Base-by-base conservation (phyloP, 176 grass and related monocot species). In the Typha latifolia region DNA sequence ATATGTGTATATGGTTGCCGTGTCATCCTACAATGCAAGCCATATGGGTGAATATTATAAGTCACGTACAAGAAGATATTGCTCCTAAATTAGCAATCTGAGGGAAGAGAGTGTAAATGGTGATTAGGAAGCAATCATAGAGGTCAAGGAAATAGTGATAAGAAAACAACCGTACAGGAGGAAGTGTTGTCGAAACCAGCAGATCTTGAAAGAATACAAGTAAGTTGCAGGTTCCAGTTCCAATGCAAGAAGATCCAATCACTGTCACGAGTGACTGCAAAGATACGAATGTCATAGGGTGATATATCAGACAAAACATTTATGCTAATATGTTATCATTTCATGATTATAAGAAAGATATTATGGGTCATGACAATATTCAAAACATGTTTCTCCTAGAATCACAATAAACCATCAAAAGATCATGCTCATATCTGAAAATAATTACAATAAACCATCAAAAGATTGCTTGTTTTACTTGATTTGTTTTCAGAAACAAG, bases 141-240 rank as follows among this genome's bases (percentile, higher is more conserved):
- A 49, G 16, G 43, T 69, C 43, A 74, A 71, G 32, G 50, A 53
- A 62, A 59, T 66, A 62, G 20, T 9, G 20, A 80, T 51, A 78
- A 53, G 14, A 81, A 79, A 47, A 79, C 59, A 78, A 48, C n/a
- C 80, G 57, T 93, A 99, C 94, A 32, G 86, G 86, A 49, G 89
- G 72, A 21, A 97, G 73, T 26, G 86, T 97, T 12, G 94, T 90
- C 27, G 94, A 89, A 26, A 97, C 94, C 75, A 97, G 74, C 12
- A 97, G 94, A 69, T 97, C 89, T 82, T 92, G 89, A 74, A 90
- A 97, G 68, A 97, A 74, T 88, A 97, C 34, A 51, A 97, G 64
- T 12, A 81, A 92, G 68, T 97, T 83, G 74, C 87, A 91, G 67
- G 29, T 63, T 49, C 47, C 23, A 12, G 74, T 88, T 73, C 83